These are phyloP conservation scores for Cyclospora cayetanensis DNA, from an alignment of 169 alveolate species.

Conservation along the genomic window DNA sequence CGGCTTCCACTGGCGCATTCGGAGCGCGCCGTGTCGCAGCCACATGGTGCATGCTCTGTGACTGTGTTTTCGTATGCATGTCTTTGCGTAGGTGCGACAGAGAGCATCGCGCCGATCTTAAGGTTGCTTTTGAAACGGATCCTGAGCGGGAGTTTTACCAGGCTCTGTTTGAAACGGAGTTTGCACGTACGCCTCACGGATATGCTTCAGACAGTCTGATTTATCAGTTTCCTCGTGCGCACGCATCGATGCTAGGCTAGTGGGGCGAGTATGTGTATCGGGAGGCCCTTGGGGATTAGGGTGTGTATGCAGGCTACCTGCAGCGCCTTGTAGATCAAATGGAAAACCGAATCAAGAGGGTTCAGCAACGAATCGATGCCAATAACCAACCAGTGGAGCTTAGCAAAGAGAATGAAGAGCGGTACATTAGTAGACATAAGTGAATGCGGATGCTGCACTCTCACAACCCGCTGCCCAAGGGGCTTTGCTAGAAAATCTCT, in stretches of 20 bases:
- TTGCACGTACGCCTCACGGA: slow-evolving; percentile 57
- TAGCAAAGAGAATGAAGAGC: slow-evolving; percentile 61
- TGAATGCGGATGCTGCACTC: too few relatives aligned
- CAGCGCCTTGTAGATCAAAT: slow-evolving; percentile 72
- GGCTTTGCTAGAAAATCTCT: too few relatives aligned
- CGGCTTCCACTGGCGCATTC: not conserved
- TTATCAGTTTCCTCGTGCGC: too few relatives aligned
- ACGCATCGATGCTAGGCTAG: too few relatives aligned
- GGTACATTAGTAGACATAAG: too few relatives aligned
- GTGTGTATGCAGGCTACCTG: slow-evolving; percentile 60
- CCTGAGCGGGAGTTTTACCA: slow-evolving; percentile 66
- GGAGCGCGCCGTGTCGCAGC: not conserved
- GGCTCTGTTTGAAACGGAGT: slow-evolving; percentile 70
- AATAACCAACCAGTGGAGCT: slow-evolving; percentile 61
- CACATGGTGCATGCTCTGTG: not conserved
- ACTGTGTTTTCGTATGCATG: not conserved
- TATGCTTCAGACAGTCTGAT: too few relatives aligned
- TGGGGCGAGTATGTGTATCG: too few relatives aligned
- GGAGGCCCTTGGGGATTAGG: slow-evolving; percentile 5
- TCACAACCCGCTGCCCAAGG: too few relatives aligned
- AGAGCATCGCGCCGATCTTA: slow-evolving; percentile 55
- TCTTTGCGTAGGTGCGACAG: slow-evolving; percentile 63
- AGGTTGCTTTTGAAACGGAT: slow-evolving; percentile 51
- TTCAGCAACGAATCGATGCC: slow-evolving; percentile 72
- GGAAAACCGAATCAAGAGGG: slow-evolving; percentile 75